phyloP scores from a whole-genome alignment of 78 protist species.

The Dictyostelium capitatum region DNA sequence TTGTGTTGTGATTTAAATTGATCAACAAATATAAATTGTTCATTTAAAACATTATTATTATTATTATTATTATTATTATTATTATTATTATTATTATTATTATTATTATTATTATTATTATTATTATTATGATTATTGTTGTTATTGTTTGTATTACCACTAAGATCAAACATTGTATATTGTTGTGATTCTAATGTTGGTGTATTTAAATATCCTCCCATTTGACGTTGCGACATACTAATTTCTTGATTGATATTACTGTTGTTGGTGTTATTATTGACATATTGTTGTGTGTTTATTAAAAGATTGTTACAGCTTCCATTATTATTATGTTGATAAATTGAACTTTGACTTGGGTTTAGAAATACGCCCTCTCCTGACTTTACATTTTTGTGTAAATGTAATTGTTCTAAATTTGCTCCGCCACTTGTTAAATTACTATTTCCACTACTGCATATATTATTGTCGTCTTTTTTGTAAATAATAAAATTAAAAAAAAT shows the following conservation, averaged over 20 bases:
- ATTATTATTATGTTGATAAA: background rate
- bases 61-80: constrained; percentile 11
- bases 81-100: constrained; percentile 14
- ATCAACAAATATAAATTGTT: background rate
- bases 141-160: background rate
- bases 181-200: background rate
- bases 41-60: background rate
- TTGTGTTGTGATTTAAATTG: background rate
- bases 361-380: background rate
- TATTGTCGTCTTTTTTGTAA: too few species aligned
- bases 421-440: background rate
- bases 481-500: too few species aligned
- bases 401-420: background rate
- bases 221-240: background rate
- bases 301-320: background rate
- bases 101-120: constrained; percentile 18
- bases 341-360: background rate
- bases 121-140: constrained; percentile 13
- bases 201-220: constrained; percentile 6
- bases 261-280: background rate
- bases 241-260: background rate
- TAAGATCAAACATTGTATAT: background rate
- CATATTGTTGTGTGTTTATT: background rate
- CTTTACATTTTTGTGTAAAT: constrained; percentile 1
- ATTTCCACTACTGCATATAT: background rate